Evolutionary conservation across 1,284 basidiomycete species (phyloP).

Genomic region (Fereydounia khargensis): DNA sequence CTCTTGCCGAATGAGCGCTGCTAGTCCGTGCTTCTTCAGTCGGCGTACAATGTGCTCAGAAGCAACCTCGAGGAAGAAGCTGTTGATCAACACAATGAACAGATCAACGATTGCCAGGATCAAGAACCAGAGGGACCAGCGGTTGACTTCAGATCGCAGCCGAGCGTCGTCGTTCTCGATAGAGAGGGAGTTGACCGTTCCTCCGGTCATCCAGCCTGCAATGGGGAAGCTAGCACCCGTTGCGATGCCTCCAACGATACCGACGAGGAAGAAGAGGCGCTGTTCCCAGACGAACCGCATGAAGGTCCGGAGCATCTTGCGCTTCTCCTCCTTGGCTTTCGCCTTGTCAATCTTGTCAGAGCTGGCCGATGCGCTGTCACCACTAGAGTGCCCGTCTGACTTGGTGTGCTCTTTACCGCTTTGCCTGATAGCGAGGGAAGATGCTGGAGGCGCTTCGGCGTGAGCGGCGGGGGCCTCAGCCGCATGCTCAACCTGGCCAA

Average conservation of each 20-base stretch:
- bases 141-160: slow-evolving; percentile 23
- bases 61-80: slow-evolving; percentile 47
- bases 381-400: too few species aligned
- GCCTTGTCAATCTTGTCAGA: too few species aligned
- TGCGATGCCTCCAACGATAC: slow-evolving; percentile 20
- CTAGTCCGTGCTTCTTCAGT: slow-evolving; percentile 40
- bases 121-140: slow-evolving; percentile 47
- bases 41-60: slow-evolving; percentile 41
- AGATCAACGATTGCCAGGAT: slow-evolving; percentile 34
- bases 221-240: slow-evolving; percentile 58
- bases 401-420: too few species aligned
- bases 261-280: slow-evolving; percentile 30
- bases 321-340: slow-evolving; percentile 15
- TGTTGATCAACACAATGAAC: slow-evolving; percentile 31
- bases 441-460: neutral
- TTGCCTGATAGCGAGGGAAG: too few species aligned
- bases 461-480: slow-evolving; percentile 6
- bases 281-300: slow-evolving; percentile 21
- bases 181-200: slow-evolving; percentile 38
- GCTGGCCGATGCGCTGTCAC: too few species aligned
- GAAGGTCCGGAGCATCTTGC: slow-evolving; percentile 18
- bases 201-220: slow-evolving; percentile 52
- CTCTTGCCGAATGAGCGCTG: slow-evolving; percentile 46
- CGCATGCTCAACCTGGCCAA: slow-evolving; percentile 23
- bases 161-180: slow-evolving; percentile 23